These are phyloP conservation scores for Phytophthora cactorum DNA, from an alignment of 352 stramenopile genomes.

Conservation along the genomic window DNA sequence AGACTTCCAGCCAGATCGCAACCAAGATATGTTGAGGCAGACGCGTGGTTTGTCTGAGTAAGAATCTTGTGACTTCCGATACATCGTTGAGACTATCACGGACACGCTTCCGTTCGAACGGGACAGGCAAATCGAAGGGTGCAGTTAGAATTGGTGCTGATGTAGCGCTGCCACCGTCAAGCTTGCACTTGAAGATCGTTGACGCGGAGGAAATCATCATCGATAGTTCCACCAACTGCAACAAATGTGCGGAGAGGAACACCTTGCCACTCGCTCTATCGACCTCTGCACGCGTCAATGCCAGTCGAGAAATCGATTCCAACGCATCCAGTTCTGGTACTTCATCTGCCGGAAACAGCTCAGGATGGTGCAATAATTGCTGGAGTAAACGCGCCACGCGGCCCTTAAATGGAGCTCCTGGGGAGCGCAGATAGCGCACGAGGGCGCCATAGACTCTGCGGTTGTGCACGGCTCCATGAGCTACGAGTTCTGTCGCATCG, in stretches of 20 bases:
- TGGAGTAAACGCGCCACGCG: slow-evolving; percentile 78
- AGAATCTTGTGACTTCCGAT: slow-evolving; percentile 56
- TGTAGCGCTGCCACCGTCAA: slow-evolving; percentile 1
- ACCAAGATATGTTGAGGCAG: slow-evolving; percentile 65
- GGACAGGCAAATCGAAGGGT: slow-evolving; percentile 47
- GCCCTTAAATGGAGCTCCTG: slow-evolving; percentile 81
- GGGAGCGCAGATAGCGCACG: slow-evolving; percentile 80
- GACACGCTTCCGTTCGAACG: slow-evolving; percentile 50
- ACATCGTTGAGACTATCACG: slow-evolving; percentile 63
- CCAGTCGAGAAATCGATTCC: slow-evolving; percentile 65
- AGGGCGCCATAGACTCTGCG: slow-evolving; percentile 81
- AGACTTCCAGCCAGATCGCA: slow-evolving; percentile 84
- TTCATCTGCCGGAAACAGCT: slow-evolving; percentile 62
- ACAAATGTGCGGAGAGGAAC: slow-evolving; percentile 77
- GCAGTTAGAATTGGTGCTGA: not conserved
- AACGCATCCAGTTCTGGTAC: slow-evolving; percentile 68
- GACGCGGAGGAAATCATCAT: slow-evolving; percentile 60
- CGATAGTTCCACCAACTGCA: slow-evolving; percentile 82
- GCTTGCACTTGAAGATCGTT: slow-evolving; percentile 42
- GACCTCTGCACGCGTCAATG: slow-evolving; percentile 57
- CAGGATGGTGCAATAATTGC: slow-evolving; percentile 71
- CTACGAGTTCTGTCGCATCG: slow-evolving; percentile 68
- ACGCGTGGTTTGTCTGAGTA: slow-evolving; percentile 53
- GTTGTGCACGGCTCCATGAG: slow-evolving; percentile 79
- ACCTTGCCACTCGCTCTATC: slow-evolving; percentile 68